phyloP scores from a whole-genome alignment of 1,139 yeast species.

The Pichia sp. region DNA sequence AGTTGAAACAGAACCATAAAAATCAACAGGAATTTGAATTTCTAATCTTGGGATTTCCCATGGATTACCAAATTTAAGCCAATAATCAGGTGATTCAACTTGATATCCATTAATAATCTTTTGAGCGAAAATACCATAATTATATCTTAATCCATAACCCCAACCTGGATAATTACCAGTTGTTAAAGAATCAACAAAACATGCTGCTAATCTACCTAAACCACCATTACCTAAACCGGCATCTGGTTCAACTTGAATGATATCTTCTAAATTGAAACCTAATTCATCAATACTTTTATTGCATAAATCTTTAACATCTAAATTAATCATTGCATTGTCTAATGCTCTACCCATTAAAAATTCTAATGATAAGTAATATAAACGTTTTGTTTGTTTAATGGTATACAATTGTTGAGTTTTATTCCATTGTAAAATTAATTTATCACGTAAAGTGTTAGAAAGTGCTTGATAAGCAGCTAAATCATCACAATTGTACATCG shows the following conservation, averaged over 20 bases:
- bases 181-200: constrained; percentile 84
- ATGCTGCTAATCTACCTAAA: constrained; percentile 89
- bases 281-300: constrained; percentile 62
- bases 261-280: constrained; percentile 85
- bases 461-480: constrained; percentile 92
- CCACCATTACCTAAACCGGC: constrained; percentile 97
- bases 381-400: constrained; percentile 74
- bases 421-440: constrained; percentile 82
- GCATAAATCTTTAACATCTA: constrained; percentile 38
- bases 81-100: constrained; percentile 90
- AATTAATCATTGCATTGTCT: constrained; percentile 88
- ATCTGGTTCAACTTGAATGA: constrained; percentile 82
- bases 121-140: constrained; percentile 90
- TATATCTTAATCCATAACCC: constrained; percentile 94
- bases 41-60: constrained; percentile 90
- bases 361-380: constrained; percentile 82
- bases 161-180: constrained; percentile 88
- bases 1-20: constrained; percentile 68
- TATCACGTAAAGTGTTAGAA: constrained; percentile 71
- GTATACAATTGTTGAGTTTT: constrained; percentile 90
- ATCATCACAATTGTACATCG: constrained; percentile 85
- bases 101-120: constrained; percentile 88
- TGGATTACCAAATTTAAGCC: constrained; percentile 83
- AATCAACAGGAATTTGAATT: constrained; percentile 87
- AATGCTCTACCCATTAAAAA: constrained; percentile 93